Evolutionary conservation across 2,329 filamentous ascomycete species (phyloP), one percentile per base, ranked within the genome.

Genomic region (Aureobasidium sp.): DNA sequence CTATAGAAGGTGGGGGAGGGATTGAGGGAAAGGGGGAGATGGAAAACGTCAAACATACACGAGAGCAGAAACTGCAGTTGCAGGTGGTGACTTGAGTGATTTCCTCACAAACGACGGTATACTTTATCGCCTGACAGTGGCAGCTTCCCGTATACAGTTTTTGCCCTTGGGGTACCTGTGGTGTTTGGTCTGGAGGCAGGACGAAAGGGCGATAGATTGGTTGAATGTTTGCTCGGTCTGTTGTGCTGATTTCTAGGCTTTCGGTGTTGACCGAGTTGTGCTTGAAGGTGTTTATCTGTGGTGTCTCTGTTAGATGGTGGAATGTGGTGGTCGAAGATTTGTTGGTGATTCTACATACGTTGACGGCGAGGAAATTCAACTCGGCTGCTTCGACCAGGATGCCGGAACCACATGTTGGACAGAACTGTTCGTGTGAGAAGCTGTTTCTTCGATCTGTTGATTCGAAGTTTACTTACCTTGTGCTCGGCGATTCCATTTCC

Each of bases 91-190:
- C 55, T 29, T 49, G 11, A 0, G 10, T 31, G 21, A 59, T 59
- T 3, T 59, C 55, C 35, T 35, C 29, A 33, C 25, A 59, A 1
- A 31, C 27, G 4, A 50, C 35, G 10, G 55, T 59, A 8, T 59
- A 59, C 19, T 25, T 59, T 13, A 59, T 21, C 8, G 33, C 55
- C 37, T 59, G 55, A 23, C 55, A 59, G 15, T 59, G 55, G 21
- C 55, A 59, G 45, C 55, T 59, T 42, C 55, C 55, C 15, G 43
- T 59, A n/a, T 59, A 59, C 1, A 59, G 23, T n/a, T 33, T 49
- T 17, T 42, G 38, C 3, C 55, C 55, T 33, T 59, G 17, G 7
- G 54, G 31, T 2, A 57, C 15, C 17, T 46, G 8, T 8, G 54
- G 54, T 8, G 21, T 47, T 25, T 57, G 29, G 21, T 47, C 42